Evolutionary conservation across 2,329 filamentous ascomycete species (phyloP), one percentile per base, ranked within the genome.

Genomic region (Apiospora koreana): DNA sequence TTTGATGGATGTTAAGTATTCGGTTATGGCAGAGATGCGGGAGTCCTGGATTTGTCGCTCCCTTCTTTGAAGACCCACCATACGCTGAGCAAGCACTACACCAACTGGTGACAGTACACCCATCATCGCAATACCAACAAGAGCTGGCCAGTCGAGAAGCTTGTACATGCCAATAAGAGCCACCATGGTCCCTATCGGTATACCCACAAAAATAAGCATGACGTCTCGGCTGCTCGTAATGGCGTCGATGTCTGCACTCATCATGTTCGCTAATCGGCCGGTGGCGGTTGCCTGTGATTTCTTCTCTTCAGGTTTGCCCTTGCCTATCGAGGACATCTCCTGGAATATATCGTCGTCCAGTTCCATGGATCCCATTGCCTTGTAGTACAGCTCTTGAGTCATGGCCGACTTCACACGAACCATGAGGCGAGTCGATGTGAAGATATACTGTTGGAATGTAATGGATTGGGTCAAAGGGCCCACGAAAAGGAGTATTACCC

Each of bases 191-290:
- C 86, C 84, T 1, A 83, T 77, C 2, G 87, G 83, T 3, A 85
- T 79, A 18, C 86, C 85, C 42, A 84, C 79, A 1, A 77, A 69
- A 16, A 85, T 80, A 65, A 86, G 80, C 54, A 89, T 79, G 12
- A 88, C 78, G 72, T 90, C 87, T 46, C 87, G 82, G 10, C 86
- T 83, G 35, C 79, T 82, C 70, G 82, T 86, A 42, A 90, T 82
- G 38, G 86, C 85, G 69, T 89, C 87, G 12, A 90, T 82, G 73
- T 90, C 88, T 38, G 86, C 86, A 10, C 87, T 85, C 86, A 89
- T 89, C 68, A 90, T 80, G 69, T 88, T 89, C 18, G 86, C 85
- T 64, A 88, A 77, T 21, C 85, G 81, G 21, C 86, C 86, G 9
- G 86, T 83, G 3, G 86, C 86, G 1, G 85, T 82, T 28, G 81